phyloP scores from a whole-genome alignment of 1,284 basidiomycete species.

The Stygiomarasmius scandens region DNA sequence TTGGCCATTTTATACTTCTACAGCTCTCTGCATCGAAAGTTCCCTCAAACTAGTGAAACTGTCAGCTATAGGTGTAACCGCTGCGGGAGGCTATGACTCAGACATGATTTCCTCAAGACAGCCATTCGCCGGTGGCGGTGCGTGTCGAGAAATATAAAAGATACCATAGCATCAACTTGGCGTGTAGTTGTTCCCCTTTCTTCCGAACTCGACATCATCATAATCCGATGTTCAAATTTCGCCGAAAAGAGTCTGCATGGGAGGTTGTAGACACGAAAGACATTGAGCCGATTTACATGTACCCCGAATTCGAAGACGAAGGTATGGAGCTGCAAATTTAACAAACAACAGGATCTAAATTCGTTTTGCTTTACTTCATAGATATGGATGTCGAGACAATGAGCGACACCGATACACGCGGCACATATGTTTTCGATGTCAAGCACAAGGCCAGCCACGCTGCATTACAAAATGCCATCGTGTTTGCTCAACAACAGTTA shows the following conservation, averaged over 20 bases:
- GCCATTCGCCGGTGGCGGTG: no score
- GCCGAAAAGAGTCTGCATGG: slow-evolving; percentile 64
- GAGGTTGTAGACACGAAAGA: slow-evolving; percentile 71
- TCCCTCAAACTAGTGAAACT: no score
- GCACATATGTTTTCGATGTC: slow-evolving; percentile 68
- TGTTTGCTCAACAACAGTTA: slow-evolving; percentile 66
- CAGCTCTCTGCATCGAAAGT: no score
- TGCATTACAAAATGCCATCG: slow-evolving; percentile 53
- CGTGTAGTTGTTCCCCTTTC: no score
- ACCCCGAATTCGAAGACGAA: slow-evolving; percentile 62
- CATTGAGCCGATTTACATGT: slow-evolving; percentile 66
- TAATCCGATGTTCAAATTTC: slow-evolving; percentile 41
- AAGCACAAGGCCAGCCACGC: slow-evolving; percentile 41
- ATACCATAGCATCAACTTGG: no score
- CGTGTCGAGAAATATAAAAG: no score
- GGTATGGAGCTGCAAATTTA: not conserved
- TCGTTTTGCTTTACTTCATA: slow-evolving; percentile 26
- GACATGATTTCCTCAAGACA: no score
- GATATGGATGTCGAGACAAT: slow-evolving; percentile 63
- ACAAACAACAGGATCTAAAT: no score
- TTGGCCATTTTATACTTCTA: no score
- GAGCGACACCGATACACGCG: slow-evolving; percentile 51
- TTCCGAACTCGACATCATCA: no score
- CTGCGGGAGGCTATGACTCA: no score
- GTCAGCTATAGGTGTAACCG: no score